Base-by-base conservation (phyloP, 176 grass and related monocot genomes). In the Avena sativa region DNA sequence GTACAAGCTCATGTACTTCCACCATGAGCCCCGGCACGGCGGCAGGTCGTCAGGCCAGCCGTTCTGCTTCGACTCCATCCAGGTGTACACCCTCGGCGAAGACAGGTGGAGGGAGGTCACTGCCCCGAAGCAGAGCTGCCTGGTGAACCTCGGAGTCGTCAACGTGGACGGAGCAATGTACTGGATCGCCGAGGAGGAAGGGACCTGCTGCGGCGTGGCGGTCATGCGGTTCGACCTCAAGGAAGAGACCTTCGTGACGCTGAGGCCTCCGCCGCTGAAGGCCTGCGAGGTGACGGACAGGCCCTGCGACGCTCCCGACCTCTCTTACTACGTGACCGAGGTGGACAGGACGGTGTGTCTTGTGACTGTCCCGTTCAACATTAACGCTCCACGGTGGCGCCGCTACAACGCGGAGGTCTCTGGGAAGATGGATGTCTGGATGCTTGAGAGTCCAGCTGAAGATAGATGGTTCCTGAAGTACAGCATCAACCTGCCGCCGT, bases 1-100 rank as follows among this genome's bases (percentile, higher is more conserved):
- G 80, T 89, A 86, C 78, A 89, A 86, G 88, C 34, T 89, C 7
- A 2, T 81, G 1, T 63, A 89, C 88, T 89, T 89, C 66, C 88
- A 60, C 25, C 77, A 51, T 19, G 88, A 89, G 26, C 83, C 60
- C 19, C 59, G 81, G 13, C 60, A 36, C 1, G 85, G 57, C n/a
- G 85, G 57, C 43, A 38, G 36, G 53, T 59, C 71, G 67, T 75
- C 83, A 59, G 88, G 88, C 13, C 69, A 76, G 25, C 78, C 78
- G n/a, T 89, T 86, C 83, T 38, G 73, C 56, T 89, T 89, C 15
- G 36, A 82, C 61, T 66, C 15, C 60, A 28, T 89, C 17, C 83
- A 89, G 81, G 78, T 86, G 49, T 81, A 86, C 78, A 81, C 83
- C 20, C 78, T 89, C 15, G 88, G 78, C 23, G 78, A 76, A 14